phyloP scores from a whole-genome alignment of 306 rosid species.

The Abrus pulchellus region DNA sequence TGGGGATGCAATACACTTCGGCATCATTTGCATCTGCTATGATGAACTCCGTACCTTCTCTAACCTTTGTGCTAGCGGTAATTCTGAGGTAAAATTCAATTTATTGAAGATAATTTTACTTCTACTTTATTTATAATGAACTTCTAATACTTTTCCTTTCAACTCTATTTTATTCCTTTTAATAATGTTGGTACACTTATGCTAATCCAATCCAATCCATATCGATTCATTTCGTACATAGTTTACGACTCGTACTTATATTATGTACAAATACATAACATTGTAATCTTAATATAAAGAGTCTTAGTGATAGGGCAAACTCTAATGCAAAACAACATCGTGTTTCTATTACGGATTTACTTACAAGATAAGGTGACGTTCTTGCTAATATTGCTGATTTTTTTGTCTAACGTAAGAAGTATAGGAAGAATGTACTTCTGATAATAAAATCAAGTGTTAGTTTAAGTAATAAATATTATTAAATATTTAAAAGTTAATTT shows the following conservation, averaged over 20 bases:
- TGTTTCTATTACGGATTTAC: too few relatives aligned
- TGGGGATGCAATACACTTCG: slow-evolving; percentile 80
- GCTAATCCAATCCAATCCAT: too few relatives aligned
- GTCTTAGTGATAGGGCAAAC: not conserved
- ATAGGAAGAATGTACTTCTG: too few relatives aligned
- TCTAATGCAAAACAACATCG: not conserved
- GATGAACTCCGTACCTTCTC: slow-evolving; percentile 77
- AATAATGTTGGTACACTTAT: not conserved
- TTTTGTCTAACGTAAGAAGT: too few relatives aligned
- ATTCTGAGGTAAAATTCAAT: slow-evolving; percentile 55
- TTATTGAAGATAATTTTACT: too few relatives aligned
- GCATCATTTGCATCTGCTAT: slow-evolving; percentile 77
- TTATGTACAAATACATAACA: not conserved
- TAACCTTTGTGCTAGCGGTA: slow-evolving; percentile 71
- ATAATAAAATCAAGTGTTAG: too few relatives aligned
- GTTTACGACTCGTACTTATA: not conserved
- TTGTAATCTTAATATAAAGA: not conserved
- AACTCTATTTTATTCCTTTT: not conserved
- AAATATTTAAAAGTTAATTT: too few relatives aligned
- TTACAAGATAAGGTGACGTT: too few relatives aligned
- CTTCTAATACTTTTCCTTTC: not conserved
- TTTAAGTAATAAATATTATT: too few relatives aligned
- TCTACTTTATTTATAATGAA: too few relatives aligned
- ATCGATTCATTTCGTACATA: not conserved
- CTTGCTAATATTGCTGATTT: too few relatives aligned